phyloP scores from a whole-genome alignment of 2,329 filamentous ascomycete genomes.

The Pyrenophora graminea region DNA sequence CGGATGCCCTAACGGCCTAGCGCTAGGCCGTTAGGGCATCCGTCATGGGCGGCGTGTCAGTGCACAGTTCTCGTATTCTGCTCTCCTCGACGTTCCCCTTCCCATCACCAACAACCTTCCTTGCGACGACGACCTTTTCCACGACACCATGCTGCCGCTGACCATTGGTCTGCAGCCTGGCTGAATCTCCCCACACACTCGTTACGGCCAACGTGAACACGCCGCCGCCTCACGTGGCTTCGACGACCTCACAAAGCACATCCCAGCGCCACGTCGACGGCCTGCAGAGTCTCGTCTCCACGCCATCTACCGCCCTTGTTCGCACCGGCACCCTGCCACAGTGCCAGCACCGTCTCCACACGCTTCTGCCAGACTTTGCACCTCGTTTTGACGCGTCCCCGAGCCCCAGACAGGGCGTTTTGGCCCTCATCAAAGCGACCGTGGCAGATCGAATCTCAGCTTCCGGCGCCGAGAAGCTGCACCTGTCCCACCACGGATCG shows the following conservation, averaged over 20 bases:
- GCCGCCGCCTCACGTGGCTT: slow-evolving; percentile 29
- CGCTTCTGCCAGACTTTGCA: neutral
- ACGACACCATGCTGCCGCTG: slow-evolving; percentile 33
- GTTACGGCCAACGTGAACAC: slow-evolving; percentile 1
- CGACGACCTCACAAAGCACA: slow-evolving; percentile 23
- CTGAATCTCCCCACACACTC: slow-evolving; percentile 14
- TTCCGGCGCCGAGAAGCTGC: slow-evolving; percentile 35
- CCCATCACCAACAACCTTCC: slow-evolving; percentile 26
- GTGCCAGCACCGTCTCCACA: slow-evolving; percentile 1
- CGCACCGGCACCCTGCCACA: slow-evolving; percentile 5
- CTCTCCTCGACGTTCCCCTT: slow-evolving; percentile 35
- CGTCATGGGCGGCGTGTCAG: slow-evolving; percentile 29
- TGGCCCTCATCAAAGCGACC: slow-evolving; percentile 19
- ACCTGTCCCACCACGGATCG: slow-evolving; percentile 32
- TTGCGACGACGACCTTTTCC: slow-evolving; percentile 21
- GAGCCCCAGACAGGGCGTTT: slow-evolving; percentile 12
- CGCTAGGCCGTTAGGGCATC: slow-evolving; percentile 25
- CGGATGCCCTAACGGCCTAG: no score
- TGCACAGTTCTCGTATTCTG: slow-evolving; percentile 34
- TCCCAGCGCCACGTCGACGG: slow-evolving; percentile 44
- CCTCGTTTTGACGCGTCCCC: slow-evolving; percentile 15
- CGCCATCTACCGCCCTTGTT: slow-evolving; percentile 10
- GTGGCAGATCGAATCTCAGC: slow-evolving; percentile 37
- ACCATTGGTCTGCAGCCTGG: slow-evolving; percentile 25
- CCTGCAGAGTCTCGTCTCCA: slow-evolving; percentile 14